Evolutionary conservation across 2,329 filamentous ascomycete species (phyloP), one percentile per base, ranked within the genome.

Genomic region (Pestalotiopsis sp.): DNA sequence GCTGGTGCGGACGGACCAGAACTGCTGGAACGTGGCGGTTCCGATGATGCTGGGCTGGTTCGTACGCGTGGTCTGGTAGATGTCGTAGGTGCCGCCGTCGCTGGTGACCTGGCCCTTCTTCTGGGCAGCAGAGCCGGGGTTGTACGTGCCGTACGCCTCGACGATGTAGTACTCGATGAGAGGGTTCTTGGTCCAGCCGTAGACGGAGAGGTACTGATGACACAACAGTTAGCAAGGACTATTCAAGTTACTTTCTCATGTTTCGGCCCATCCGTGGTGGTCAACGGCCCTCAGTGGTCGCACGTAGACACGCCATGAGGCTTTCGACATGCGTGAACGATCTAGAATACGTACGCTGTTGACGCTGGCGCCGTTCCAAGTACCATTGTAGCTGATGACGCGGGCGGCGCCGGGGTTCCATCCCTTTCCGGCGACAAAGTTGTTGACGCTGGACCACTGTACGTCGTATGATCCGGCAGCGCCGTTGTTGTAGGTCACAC

Each of bases 401-500:
- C 73, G 75, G 13, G 69, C 4, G 73, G 75, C 63, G 13, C 78
- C 78, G 13, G 78, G 78, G 68, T 82, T 84, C 85, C 84, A 87
- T 14, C 85, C 85, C 78, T 86, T 87, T 70, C 85, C 85, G 38
- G 80, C 84, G 36, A 86, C 84, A 73, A 84, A 84, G 78, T 86
- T 84, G 72, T 80, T 82, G 17, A 79, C 79, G 74, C 83, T 84
- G 60, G 76, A 77, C 87, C 87, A 89, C 6, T 69, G 78, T 27
- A 86, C 80, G 70, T 80, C 83, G 81, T 88, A 89, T 69, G 79
- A 78, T 27, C 88, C 87, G 23, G 76, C 84, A 2, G 79, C 75
- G 14, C 82, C 84, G 79, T 89, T 90, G 77, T 84, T 88, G 82
- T 90, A 90, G 64, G 80, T 84, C 17, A 87, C 85, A 60, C 79